phyloP scores from a whole-genome alignment of 2,329 filamentous ascomycete species.

The Zasmidium citrigriseum region DNA sequence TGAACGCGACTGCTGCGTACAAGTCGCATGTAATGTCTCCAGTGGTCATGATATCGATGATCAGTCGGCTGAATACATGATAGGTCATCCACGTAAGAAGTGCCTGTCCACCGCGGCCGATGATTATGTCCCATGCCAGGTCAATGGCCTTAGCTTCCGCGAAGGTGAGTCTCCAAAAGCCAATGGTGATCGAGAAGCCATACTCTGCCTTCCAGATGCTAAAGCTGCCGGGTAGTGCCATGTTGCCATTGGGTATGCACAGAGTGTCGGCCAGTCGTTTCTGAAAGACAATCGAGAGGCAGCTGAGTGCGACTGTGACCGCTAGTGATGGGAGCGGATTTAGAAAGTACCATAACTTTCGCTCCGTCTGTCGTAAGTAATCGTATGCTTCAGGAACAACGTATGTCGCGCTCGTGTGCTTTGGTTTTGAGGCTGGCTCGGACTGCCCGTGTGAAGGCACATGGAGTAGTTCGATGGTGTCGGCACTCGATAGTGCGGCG shows the following conservation, averaged over 20 bases:
- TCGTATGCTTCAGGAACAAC: too few relatives aligned
- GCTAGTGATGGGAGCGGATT: too few relatives aligned
- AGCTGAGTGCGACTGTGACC: too few relatives aligned
- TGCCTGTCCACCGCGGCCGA: constrained; percentile 11
- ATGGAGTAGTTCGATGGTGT: too few relatives aligned
- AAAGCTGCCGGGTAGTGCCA: background rate
- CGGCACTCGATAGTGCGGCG: too few relatives aligned
- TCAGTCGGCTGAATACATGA: constrained; percentile 1
- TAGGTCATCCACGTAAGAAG: constrained; percentile 1
- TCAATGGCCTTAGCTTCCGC: constrained; percentile 11
- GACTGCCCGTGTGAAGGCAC: too few relatives aligned
- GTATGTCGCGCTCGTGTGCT: too few relatives aligned
- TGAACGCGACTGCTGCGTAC: constrained; percentile 4
- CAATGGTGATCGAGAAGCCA: background rate
- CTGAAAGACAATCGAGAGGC: too few relatives aligned
- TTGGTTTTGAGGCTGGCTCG: too few relatives aligned
- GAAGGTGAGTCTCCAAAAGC: constrained; percentile 4
- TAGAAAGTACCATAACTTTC: too few relatives aligned
- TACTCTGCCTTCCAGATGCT: background rate
- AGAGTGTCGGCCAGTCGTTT: background rate
- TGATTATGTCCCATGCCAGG: constrained; percentile 7
- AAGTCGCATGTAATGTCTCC: constrained; percentile 2
- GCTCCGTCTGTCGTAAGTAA: too few relatives aligned
- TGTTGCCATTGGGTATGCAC: background rate
- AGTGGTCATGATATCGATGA: background rate